phyloP scores from a whole-genome alignment of 2,329 filamentous ascomycete genomes.

The Epichloe aotearoae region DNA sequence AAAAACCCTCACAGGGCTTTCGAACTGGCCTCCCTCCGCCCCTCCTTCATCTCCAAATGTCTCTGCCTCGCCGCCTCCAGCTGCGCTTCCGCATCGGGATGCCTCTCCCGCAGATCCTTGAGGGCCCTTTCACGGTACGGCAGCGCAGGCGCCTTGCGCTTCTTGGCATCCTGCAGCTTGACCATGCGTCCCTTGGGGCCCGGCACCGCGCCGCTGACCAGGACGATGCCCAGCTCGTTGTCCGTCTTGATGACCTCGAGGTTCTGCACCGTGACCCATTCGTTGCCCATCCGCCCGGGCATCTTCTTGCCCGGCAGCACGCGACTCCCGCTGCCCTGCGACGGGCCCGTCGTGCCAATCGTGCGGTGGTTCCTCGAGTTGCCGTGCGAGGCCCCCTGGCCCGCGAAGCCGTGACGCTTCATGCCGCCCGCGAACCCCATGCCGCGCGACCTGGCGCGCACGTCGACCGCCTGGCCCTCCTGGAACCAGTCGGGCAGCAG shows the following conservation, averaged over 20 bases:
- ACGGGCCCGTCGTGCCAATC: conserved; percentile 79
- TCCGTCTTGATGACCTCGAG: conserved; percentile 81
- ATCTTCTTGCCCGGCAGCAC: conserved; percentile 96
- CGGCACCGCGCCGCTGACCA: conserved; percentile 75
- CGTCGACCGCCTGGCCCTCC: conserved; percentile 82
- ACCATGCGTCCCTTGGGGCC: conserved; percentile 82
- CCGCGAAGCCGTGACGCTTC: conserved; percentile 85
- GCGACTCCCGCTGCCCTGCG: conserved; percentile 83
- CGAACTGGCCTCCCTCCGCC: conserved; percentile 11
- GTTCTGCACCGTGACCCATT: conserved; percentile 83
- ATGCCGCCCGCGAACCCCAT: conserved; percentile 96
- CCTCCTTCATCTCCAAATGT: conserved; percentile 42
- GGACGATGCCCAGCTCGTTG: conserved; percentile 70
- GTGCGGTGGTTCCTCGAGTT: conserved; percentile 89
- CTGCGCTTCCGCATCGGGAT: conserved; percentile 30
- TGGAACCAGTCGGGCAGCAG: conserved; percentile 85
- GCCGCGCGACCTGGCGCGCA: conserved; percentile 63
- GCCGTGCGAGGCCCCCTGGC: conserved; percentile 88
- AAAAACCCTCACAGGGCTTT: not conserved
- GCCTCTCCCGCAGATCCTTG: conserved; percentile 30
- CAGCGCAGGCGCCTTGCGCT: conserved; percentile 52
- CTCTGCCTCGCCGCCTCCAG: conserved; percentile 34
- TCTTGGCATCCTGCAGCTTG: conserved; percentile 78
- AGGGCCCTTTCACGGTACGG: conserved; percentile 35
- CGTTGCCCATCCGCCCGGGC: conserved; percentile 88